Conservation (phyloP, 1,139 yeast species). For the Taiozyma sp. region DNA sequence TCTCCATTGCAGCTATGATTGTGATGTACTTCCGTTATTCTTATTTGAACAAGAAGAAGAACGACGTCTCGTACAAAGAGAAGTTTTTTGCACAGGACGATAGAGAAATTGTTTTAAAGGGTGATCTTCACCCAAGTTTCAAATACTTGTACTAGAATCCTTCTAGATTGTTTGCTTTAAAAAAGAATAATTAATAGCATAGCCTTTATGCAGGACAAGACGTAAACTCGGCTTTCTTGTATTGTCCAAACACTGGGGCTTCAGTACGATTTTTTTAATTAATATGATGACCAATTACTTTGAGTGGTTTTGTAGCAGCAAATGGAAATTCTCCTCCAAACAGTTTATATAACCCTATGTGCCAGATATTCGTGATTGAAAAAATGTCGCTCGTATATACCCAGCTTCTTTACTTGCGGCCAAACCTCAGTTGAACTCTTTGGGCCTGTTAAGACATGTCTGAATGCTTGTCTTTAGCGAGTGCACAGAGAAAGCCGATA, state of each 20-base stretch:
- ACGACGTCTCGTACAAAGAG: conserved; percentile 29
- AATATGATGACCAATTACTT: background rate
- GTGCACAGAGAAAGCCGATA: no score
- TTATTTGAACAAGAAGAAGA: conserved; percentile 41
- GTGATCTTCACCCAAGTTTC: conserved; percentile 67
- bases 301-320: background rate
- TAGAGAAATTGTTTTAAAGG: conserved; percentile 42
- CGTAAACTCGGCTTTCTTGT: no score
- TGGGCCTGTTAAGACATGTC: no score
- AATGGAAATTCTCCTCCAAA: background rate
- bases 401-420: no score
- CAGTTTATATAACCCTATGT: background rate
- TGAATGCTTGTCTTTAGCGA: no score
- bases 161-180: background rate
- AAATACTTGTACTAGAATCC: conserved; percentile 34
- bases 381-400: no score
- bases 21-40: conserved; percentile 39
- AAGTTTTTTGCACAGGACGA: conserved; percentile 43
- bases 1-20: conserved; percentile 43
- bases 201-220: background rate
- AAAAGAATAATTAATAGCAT: background rate
- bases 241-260: no score
- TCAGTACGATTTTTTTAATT: background rate
- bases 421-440: no score
- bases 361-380: no score